phyloP scores from a whole-genome alignment of 371 early-diverging fungal species.

The Gilbertella persicaria region DNA sequence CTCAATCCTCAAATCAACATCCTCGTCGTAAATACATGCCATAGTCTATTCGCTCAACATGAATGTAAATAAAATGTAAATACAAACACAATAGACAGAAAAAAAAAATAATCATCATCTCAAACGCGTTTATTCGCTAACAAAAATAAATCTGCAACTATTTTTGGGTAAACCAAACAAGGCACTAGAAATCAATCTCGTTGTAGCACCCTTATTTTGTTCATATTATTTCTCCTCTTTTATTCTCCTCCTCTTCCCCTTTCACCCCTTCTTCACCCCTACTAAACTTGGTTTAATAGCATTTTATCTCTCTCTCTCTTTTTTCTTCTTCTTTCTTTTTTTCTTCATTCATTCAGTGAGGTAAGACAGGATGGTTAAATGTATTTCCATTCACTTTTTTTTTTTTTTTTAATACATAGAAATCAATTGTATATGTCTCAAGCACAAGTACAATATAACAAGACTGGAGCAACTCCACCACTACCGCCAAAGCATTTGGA shows the following conservation, averaged over 20 bases:
- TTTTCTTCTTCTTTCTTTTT: constrained; percentile 10
- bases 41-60: no score
- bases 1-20: no score
- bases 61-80: no score
- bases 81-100: no score
- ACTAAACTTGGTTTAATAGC: no score
- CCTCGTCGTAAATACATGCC: no score
- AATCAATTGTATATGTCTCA: constrained; percentile 32
- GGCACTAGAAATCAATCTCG: constrained; percentile 21
- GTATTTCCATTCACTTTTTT: not conserved
- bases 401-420: no score
- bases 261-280: constrained; percentile 1
- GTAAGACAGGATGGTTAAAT: not conserved
- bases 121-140: not conserved
- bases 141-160: not conserved
- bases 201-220: constrained; percentile 26
- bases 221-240: constrained; percentile 17
- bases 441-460: constrained; percentile 14
- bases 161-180: constrained; percentile 6
- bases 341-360: not conserved
- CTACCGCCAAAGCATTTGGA: constrained; percentile 28
- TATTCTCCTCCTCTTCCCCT: not conserved
- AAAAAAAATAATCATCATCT: no score
- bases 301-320: constrained; percentile 8
- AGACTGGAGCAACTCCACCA: constrained; percentile 10